Conservation (phyloP, 495 filamentous ascomycete genomes). For the Evernia prunastri region DNA sequence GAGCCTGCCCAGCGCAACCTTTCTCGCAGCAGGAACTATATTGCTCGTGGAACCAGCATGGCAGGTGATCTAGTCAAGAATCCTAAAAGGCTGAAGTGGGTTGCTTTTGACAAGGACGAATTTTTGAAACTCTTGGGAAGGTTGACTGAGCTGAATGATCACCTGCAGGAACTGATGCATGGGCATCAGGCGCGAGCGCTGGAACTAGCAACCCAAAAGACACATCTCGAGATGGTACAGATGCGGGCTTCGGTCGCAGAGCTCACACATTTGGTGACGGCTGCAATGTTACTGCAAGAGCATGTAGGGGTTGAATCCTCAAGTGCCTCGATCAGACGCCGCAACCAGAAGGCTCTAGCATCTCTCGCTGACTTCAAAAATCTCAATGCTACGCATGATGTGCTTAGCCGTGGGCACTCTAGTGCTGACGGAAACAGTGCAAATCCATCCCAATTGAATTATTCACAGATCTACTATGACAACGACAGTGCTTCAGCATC, state of each 20-base stretch:
- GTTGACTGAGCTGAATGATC: conserved; percentile 21
- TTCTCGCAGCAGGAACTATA: conserved; percentile 1
- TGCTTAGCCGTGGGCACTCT: not conserved
- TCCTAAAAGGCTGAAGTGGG: conserved; percentile 21
- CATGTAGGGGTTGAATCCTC: not conserved
- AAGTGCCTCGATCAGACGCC: conserved; percentile 2
- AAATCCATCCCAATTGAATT: conserved; percentile 2
- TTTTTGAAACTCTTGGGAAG: conserved; percentile 17
- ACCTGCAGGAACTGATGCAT: conserved; percentile 13
- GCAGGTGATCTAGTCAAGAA: conserved; percentile 11
- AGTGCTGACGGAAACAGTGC: not conserved
- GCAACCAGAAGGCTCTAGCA: conserved; percentile 8
- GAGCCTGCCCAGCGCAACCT: conserved; percentile 7
- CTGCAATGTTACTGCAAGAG: conserved; percentile 11
- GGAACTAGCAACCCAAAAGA: conserved; percentile 4
- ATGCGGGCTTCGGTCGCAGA: conserved; percentile 7
- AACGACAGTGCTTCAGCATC: not conserved
- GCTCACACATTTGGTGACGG: conserved; percentile 8
- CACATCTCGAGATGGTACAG: conserved; percentile 10
- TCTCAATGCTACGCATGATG: conserved; percentile 11
- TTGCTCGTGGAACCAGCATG: conserved; percentile 1
- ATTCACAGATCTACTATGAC: conserved; percentile 1
- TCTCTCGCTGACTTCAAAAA: conserved; percentile 12
- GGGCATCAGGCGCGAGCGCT: conserved; percentile 17
- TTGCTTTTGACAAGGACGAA: conserved; percentile 19